phyloP scores from a whole-genome alignment of 345 rosid species.

The Eucalyptus decipiens region DNA sequence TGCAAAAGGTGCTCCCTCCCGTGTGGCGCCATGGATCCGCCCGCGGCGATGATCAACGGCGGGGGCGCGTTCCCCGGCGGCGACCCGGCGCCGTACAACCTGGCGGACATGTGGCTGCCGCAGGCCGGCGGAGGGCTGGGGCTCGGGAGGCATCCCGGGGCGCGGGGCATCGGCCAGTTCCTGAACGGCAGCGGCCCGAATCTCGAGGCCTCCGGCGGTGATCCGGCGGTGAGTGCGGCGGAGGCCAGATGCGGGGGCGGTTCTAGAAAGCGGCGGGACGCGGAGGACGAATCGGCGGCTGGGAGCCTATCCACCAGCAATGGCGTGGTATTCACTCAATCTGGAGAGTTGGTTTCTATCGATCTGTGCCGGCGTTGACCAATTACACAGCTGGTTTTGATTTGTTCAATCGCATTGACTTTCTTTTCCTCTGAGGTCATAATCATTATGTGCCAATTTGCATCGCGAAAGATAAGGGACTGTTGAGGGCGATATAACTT shows the following conservation, averaged over 20 bases:
- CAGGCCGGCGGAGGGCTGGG: slow-evolving; percentile 7
- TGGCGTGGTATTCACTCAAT: neutral
- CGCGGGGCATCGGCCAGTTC: neutral
- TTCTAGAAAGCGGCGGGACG: slow-evolving; percentile 42
- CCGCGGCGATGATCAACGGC: slow-evolving; percentile 40
- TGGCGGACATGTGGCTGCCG: slow-evolving; percentile 82
- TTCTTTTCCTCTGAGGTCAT: neutral
- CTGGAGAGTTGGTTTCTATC: neutral
- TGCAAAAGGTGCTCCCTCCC: neutral
- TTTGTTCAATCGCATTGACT: neutral
- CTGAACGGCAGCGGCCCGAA: neutral
- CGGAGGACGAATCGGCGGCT: slow-evolving; percentile 27
- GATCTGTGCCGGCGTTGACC: neutral
- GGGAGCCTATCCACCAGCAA: slow-evolving; percentile 38
- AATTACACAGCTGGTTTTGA: neutral
- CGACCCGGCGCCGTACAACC: slow-evolving; percentile 19
- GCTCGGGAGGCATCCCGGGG: slow-evolving; percentile 4
- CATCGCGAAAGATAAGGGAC: neutral
- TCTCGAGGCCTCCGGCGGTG: slow-evolving; percentile 16
- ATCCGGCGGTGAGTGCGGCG: slow-evolving; percentile 12
- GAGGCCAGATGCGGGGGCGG: slow-evolving; percentile 23
- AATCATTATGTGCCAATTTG: neutral
- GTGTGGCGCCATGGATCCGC: slow-evolving; percentile 55
- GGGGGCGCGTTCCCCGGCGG: slow-evolving; percentile 11
- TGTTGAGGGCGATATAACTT: neutral